These are phyloP conservation scores for Poa annua DNA, from an alignment of 176 grass and related monocot species.

Conservation along the genomic window DNA sequence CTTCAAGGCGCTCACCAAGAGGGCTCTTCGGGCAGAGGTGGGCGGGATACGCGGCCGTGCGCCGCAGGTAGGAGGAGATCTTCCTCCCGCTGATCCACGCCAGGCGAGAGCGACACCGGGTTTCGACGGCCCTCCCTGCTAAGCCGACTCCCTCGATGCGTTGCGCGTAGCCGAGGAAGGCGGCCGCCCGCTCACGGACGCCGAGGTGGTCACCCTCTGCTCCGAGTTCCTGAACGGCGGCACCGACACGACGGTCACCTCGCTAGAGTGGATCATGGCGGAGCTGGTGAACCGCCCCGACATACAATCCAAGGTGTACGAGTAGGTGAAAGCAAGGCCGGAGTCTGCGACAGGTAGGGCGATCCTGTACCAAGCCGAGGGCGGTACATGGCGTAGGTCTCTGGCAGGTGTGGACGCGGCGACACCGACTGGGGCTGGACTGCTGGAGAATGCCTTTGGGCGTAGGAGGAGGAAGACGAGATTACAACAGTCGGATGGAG, in stretches of 20 bases:
- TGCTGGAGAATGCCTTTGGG: no score
- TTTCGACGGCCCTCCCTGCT: constrained; percentile 11
- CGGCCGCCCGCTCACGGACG: constrained; percentile 41
- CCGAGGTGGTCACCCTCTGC: constrained; percentile 55
- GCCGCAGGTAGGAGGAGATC: not conserved
- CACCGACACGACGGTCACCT: constrained; percentile 49
- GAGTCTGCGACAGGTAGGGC: no score
- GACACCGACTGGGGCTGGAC: no score
- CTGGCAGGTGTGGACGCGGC: no score
- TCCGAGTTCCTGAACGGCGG: constrained; percentile 60
- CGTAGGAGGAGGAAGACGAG: no score
- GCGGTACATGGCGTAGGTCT: no score
- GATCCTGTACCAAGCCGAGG: no score
- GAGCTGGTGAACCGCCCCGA: constrained; percentile 50
- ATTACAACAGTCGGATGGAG: no score
- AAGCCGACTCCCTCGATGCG: constrained; percentile 48
- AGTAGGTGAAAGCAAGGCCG: constrained; percentile 10
- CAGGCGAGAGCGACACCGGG: not conserved
- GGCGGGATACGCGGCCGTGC: not conserved
- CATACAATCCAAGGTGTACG: constrained; percentile 53
- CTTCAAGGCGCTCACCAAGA: constrained; percentile 32
- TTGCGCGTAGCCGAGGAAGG: constrained; percentile 44
- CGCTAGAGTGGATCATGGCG: constrained; percentile 80
- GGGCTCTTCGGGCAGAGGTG: constrained; percentile 8
- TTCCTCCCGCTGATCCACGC: constrained; percentile 21